Evolutionary conservation across 2,329 filamentous ascomycete species (phyloP), one percentile per base, ranked within the genome.

Genomic region (Penicillium sumatraense): DNA sequence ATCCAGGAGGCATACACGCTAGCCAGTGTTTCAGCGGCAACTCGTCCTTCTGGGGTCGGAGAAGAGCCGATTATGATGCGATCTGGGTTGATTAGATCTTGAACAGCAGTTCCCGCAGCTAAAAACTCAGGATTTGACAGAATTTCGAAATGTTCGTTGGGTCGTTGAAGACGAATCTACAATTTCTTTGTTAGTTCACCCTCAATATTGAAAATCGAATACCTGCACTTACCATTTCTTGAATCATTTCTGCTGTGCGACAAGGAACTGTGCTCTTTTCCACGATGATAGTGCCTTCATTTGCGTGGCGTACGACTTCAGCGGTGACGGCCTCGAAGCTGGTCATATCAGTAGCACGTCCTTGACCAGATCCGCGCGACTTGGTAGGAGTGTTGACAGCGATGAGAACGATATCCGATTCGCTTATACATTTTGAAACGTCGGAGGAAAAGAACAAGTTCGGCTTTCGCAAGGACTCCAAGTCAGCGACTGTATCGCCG

Each of bases 181-280:
- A 56, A 26, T 27, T 5, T 5, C n/a, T 24, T 42, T n/a, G 14
- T 52, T 46, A 23, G 51, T 60, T 35, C 38, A 44, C 21, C n/a
- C 49, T 7, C 13, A 33, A 14, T 10, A n/a, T 23, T 31, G 21
- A 55, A 26, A 35, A n/a, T 26, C n/a, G 20, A 35, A n/a, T 31
- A 16, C 16, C 44, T 82, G n/a, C n/a, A n/a, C n/a, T 74, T 73
- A 90, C 85, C 60, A 87, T 90, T 59, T 87, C 83, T 65, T 84
- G 81, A 29, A 92, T 85, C 46, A 86, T 82, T 62, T 90, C 82
- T 1, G 89, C 88, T 6, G 89, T 91, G 59, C 86, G 80, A 70
- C 88, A 90, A 3, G 89, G 90, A 24, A 93, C 89, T 0, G 90
- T 93, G 50, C 85, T 89, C 77, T 93, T 93, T 76, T 93, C 89